Evolutionary conservation across 805 yeast species (phyloP).

Genomic region (Metschnikowia anglica): DNA sequence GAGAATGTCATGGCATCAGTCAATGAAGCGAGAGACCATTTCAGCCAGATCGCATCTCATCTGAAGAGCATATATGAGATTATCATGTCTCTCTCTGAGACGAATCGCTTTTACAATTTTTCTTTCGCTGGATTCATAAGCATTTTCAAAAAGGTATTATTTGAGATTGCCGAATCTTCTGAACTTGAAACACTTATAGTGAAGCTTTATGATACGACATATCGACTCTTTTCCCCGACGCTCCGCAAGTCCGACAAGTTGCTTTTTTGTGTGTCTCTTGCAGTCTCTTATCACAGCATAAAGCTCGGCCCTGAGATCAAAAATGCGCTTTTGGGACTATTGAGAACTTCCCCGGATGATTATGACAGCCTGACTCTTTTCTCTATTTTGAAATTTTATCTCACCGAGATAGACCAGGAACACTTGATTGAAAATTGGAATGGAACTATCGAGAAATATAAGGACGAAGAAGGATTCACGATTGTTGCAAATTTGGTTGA

Average conservation of each 20-base stretch:
- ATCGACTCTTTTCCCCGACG: slow-evolving; percentile 46
- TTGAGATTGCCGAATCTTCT: slow-evolving; percentile 21
- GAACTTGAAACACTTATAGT: slow-evolving; percentile 26
- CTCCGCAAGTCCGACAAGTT: slow-evolving; percentile 46
- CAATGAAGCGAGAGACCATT: slow-evolving; percentile 47
- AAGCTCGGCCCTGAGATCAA: slow-evolving; percentile 27
- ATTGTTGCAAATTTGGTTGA: slow-evolving; percentile 3
- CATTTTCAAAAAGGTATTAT: slow-evolving; percentile 19
- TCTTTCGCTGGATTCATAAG: slow-evolving; percentile 40
- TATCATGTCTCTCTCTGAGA: slow-evolving; percentile 34
- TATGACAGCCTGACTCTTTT: not conserved
- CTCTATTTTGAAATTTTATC: not conserved
- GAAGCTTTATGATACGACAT: slow-evolving; percentile 48
- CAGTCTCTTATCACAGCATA: slow-evolving; percentile 25
- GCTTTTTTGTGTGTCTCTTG: slow-evolving; percentile 43
- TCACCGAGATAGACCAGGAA: not conserved
- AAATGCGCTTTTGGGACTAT: slow-evolving; percentile 11
- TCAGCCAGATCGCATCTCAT: slow-evolving; percentile 53
- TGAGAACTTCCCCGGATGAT: not conserved
- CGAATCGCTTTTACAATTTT: slow-evolving; percentile 60
- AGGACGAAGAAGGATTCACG: slow-evolving; percentile 1
- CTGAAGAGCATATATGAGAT: slow-evolving; percentile 52
- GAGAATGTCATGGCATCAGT: slow-evolving; percentile 53
- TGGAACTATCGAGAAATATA: not conserved
- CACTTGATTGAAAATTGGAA: slow-evolving; percentile 3